Evolutionary conservation across 2,329 filamentous ascomycete species (phyloP).

Genomic region (Metarhizium anisopliae): DNA sequence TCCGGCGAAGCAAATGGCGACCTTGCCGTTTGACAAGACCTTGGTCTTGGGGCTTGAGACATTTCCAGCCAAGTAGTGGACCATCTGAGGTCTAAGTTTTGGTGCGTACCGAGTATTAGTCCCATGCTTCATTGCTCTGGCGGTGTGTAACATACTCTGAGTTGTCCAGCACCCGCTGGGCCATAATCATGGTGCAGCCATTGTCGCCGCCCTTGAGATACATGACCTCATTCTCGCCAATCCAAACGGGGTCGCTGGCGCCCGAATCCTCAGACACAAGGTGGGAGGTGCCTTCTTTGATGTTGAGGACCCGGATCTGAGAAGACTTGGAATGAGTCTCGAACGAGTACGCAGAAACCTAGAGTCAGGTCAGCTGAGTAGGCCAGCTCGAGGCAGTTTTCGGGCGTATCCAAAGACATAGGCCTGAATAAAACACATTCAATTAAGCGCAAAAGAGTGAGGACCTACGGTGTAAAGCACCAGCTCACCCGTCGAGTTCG

Average conservation of each 20-base stretch:
- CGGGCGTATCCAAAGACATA: no score
- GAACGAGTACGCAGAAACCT: conserved; percentile 72
- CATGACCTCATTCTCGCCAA: conserved; percentile 55
- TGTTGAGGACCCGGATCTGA: conserved; percentile 64
- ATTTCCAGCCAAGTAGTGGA: conserved; percentile 40
- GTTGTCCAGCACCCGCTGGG: conserved; percentile 24
- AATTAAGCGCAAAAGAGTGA: background rate
- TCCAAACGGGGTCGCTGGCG: conserved; percentile 67
- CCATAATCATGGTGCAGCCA: conserved; percentile 37
- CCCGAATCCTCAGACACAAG: conserved; percentile 55
- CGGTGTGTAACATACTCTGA: conserved; percentile 27
- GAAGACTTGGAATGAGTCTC: conserved; percentile 58
- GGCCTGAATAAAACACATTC: background rate
- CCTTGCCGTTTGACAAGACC: conserved; percentile 35
- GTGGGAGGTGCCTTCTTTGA: conserved; percentile 55
- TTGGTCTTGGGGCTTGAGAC: conserved; percentile 53
- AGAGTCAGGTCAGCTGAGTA: background rate
- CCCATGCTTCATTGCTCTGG: background rate
- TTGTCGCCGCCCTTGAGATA: conserved; percentile 43
- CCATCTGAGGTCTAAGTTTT: conserved; percentile 29
- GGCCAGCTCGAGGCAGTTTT: conserved; percentile 1
- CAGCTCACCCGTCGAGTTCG: conserved; percentile 57
- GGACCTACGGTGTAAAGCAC: conserved; percentile 53
- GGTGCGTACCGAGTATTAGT: conserved; percentile 7
- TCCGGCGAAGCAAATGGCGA: conserved; percentile 52